Base-by-base conservation (phyloP, 495 filamentous ascomycete species). In the Penicillium canescens region DNA sequence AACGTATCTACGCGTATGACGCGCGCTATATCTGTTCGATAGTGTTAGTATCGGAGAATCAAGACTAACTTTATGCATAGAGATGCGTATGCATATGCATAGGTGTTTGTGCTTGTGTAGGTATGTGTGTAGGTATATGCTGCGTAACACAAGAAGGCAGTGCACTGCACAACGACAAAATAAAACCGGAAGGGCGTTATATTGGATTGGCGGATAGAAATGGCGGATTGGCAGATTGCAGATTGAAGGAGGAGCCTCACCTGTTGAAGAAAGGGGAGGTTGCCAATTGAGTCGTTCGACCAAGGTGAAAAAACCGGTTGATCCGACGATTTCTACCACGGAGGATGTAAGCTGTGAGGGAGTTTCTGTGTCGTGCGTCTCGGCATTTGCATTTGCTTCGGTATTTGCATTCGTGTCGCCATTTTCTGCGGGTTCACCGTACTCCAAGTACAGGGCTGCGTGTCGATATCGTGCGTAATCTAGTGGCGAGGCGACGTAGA, bases 381-480 rank as follows among this genome's bases (percentile, higher is more conserved):
- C 23, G 34, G 18, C 26, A 4, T 34, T 16, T 34, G 33, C 20
- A 0, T 37, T 23, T 43, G 34, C 13, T 46, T 39, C 3, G 20
- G 31, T 20, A 3, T 35, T 35, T 7, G 24, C 9, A 13, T 40
- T 48, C n/a, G n/a, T 6, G 14, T 38, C 28, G 18, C 6, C 28
- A 20, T 13, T 5, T 6, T 33, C 10, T 14, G 13, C 24, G 21
- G 42, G 12, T 3, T 36, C 44, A n/a, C 9, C 33, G 31, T 56
- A 61, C 12, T 61, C 51, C 36, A 67, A 53, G 33, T 55, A 60
- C 28, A 65, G 51, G 5, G 64, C 48, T 39, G 64, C 50, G 37
- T 67, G 64, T 28, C 64, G 39, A 42, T 57, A 67, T 6, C 56
- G 50, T 4, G 58, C 61, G 48, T 56, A 62, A 49, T 67, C 64